phyloP scores from a whole-genome alignment of 768 basidiomycete species.

The Boletus edulis region DNA sequence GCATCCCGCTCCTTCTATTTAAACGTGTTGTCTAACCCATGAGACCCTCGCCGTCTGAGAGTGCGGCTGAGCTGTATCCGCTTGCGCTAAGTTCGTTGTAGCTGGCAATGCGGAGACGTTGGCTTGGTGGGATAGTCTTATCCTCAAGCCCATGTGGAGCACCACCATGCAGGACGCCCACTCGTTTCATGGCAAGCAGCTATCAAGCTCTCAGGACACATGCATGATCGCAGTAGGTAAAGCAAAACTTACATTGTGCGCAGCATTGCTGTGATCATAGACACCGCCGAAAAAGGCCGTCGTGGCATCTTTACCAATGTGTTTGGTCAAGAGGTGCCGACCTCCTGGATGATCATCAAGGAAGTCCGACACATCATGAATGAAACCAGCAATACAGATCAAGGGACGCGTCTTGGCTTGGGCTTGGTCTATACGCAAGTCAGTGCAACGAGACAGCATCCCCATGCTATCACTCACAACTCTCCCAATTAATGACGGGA shows the following conservation, averaged over 20 bases:
- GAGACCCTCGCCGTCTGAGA: conserved; percentile 57
- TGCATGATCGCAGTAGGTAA: background rate
- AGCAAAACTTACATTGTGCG: conserved; percentile 63
- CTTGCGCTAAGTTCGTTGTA: conserved; percentile 52
- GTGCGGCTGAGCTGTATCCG: conserved; percentile 54
- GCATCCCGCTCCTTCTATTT: background rate
- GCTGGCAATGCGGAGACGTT: conserved; percentile 67
- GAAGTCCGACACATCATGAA: conserved; percentile 85
- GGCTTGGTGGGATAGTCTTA: conserved; percentile 67
- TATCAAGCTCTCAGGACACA: conserved; percentile 5
- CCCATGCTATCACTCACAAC: conserved; percentile 49
- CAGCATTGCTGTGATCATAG: conserved; percentile 86
- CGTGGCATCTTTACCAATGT: conserved; percentile 89
- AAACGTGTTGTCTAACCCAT: conserved; percentile 29
- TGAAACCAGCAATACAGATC: conserved; percentile 87
- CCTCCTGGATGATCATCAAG: conserved; percentile 93
- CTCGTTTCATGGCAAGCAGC: conserved; percentile 50
- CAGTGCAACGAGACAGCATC: background rate
- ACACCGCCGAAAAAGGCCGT: conserved; percentile 94
- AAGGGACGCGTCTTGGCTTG: conserved; percentile 79
- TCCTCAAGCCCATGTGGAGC: conserved; percentile 56
- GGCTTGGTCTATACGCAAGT: conserved; percentile 56
- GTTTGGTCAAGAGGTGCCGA: conserved; percentile 75
- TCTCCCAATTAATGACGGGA: conserved; percentile 83
- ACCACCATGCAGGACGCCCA: conserved; percentile 53